phyloP scores from a whole-genome alignment of 106 monocot species.

The Dendrobium nobile region DNA sequence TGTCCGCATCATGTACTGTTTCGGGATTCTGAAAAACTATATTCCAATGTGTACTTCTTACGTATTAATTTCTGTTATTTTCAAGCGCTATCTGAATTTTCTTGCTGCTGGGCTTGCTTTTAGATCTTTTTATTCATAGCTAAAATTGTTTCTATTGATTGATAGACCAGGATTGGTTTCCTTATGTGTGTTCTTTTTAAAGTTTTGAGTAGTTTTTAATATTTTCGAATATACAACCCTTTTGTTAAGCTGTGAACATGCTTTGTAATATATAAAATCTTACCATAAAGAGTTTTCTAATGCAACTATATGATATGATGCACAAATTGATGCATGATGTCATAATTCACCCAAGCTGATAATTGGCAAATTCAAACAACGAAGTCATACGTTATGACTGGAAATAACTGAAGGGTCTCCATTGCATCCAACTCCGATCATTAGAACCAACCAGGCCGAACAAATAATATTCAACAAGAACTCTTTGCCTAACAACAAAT shows the following conservation, averaged over 20 bases:
- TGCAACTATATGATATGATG: not conserved
- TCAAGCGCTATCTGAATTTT: not conserved
- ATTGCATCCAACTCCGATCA: too few relatives aligned
- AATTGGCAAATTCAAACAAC: too few relatives aligned
- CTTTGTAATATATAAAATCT: not conserved
- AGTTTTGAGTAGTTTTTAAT: not conserved
- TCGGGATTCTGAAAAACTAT: not conserved
- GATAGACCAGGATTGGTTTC: not conserved
- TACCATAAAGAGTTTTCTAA: not conserved
- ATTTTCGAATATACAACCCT: not conserved
- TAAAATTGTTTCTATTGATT: constrained; percentile 4
- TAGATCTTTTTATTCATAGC: not conserved
- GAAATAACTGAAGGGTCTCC: too few relatives aligned
- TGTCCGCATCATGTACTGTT: not conserved
- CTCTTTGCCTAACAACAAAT: too few relatives aligned
- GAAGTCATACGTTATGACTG: too few relatives aligned
- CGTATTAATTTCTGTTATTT: not conserved
- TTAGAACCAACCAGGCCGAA: too few relatives aligned
- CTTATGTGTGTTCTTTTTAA: not conserved
- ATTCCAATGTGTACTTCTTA: not conserved
- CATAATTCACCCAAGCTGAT: too few relatives aligned
- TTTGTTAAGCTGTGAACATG: too few relatives aligned
- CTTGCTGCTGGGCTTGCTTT: not conserved
- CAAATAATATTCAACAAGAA: too few relatives aligned
- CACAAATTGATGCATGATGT: not conserved